Percentiles rank a stretch among this genome's conserved stretches.
Conservation (phyloP, 352 stramenopile genomes). For the Pythium pectinolyticum region DNA sequence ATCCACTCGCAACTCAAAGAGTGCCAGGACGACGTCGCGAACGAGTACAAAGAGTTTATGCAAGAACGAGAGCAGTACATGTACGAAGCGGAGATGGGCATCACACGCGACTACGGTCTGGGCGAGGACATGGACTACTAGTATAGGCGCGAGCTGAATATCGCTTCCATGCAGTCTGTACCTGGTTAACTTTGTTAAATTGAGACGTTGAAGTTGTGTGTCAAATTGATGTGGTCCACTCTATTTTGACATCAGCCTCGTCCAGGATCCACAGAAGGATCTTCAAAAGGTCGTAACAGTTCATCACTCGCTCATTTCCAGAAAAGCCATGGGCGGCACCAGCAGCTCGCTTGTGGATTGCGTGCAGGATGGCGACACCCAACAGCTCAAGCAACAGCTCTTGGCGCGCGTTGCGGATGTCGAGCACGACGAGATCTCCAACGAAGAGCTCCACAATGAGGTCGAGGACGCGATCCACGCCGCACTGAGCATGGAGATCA, state of each 20-base stretch:
- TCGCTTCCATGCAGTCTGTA: too few species aligned
- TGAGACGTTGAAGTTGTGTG: too few species aligned
- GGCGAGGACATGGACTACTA: too few species aligned
- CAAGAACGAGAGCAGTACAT: not conserved
- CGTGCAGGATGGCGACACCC: conserved; percentile 53
- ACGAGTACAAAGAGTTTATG: not conserved
- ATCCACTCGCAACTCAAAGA: not conserved
- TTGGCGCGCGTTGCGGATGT: conserved; percentile 20
- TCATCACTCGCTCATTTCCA: not conserved
- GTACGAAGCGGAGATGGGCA: too few species aligned
- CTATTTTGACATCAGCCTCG: too few species aligned
- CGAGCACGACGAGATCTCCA: conserved; percentile 15
- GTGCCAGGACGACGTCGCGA: not conserved
- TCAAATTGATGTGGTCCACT: too few species aligned
- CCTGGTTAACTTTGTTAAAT: too few species aligned
- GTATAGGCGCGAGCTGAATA: too few species aligned
- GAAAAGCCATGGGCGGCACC: conserved; percentile 14
- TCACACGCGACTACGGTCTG: too few species aligned
- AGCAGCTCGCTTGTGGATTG: conserved; percentile 43
- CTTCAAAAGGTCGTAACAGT: not conserved
- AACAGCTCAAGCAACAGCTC: conserved; percentile 46
- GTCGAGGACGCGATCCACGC: conserved; percentile 60
- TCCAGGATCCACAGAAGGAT: conserved; percentile 1
- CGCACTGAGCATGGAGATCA: conserved; percentile 53
- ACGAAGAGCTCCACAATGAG: conserved; percentile 31